Evolutionary conservation across 495 filamentous ascomycete species (phyloP), one percentile per base, ranked within the genome.

Genomic region (Extremus antarcticus): DNA sequence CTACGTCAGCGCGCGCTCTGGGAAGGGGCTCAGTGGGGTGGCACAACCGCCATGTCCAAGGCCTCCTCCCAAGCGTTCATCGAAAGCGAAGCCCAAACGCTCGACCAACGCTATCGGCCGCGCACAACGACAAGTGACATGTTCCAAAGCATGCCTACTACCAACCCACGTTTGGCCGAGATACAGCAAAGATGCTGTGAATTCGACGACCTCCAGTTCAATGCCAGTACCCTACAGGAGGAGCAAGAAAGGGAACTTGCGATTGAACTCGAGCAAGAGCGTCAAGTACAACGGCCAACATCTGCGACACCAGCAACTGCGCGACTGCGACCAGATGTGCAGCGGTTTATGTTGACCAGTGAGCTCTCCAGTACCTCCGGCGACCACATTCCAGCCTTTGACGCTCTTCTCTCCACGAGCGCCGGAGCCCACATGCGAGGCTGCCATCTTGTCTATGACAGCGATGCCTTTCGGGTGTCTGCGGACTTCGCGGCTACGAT

Each of bases 241-340:
- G 84, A 87, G 59, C 83, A 86, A 50, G 85, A 88, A 63, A 73
- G 84, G 0, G 82, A 89, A 58, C 70, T 87, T 0, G 73, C 77
- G 0, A 79, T 78, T 1, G 83, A 88, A 56, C 71, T 78, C 23
- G 77, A 87, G 58, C 68, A 71, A 40, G 80, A 88, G 54, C 65
- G 69, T 13, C 67, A 87, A 32, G 59, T 80, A 0, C 62, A 84
- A 56, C 62, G 69, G 1, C 79, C 84, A 2, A 60, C 62, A 1
- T 19, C 57, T 0, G 65, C 63, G 11, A 16, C 55, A 9, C 71
- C 83, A 0, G 49, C 0, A 1, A 8, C 7, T 0, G 82, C 83
- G 55, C 20, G 2, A 0, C 43, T 83, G 1, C 73, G 83, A 56
- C 25, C 35, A 0, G 71, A 79, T 58, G 29, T 86, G 2, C 25